Percentiles rank a stretch among this genome's conserved stretches.
Evolutionary conservation across 148 eudicot genomes (phyloP).

Genomic region (Amaranthus hypochondriacus): DNA sequence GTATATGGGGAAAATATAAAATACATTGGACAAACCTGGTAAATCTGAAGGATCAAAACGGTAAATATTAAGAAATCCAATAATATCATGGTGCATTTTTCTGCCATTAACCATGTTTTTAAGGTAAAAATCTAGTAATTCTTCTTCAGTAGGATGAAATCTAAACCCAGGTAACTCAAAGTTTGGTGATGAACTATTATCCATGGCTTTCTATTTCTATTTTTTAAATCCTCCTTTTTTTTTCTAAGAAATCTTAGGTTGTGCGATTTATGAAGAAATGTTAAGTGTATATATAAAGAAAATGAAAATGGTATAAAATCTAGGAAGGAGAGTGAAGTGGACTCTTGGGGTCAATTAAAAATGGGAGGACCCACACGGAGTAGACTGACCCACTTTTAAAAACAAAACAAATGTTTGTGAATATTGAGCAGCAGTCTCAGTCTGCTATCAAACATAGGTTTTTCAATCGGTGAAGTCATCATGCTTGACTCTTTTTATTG

Average conservation of each 20-base stretch:
- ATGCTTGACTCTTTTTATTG: too few relatives aligned
- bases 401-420: neutral
- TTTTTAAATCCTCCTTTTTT: too few relatives aligned
- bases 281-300: too few relatives aligned
- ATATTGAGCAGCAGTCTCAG: too few relatives aligned
- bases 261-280: neutral
- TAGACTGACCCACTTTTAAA: conserved; percentile 21
- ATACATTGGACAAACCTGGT: conserved; percentile 36
- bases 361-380: conserved; percentile 28
- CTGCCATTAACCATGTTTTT: conserved; percentile 43
- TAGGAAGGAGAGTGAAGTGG: conserved; percentile 7
- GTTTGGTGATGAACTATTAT: conserved; percentile 23
- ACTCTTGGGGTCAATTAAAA: conserved; percentile 2
- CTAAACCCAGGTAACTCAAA: conserved; percentile 73
- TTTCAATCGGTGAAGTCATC: too few relatives aligned
- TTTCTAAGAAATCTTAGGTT: neutral
- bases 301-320: neutral
- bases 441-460: too few relatives aligned
- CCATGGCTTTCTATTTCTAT: conserved; percentile 26
- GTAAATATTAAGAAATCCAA: conserved; percentile 65
- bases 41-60: conserved; percentile 67
- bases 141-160: conserved; percentile 88
- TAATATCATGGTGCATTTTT: conserved; percentile 38
- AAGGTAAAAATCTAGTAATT: conserved; percentile 72
- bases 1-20: neutral